Conservation (phyloP, 1,139 yeast genomes). For the Geotrichum siamense region DNA sequence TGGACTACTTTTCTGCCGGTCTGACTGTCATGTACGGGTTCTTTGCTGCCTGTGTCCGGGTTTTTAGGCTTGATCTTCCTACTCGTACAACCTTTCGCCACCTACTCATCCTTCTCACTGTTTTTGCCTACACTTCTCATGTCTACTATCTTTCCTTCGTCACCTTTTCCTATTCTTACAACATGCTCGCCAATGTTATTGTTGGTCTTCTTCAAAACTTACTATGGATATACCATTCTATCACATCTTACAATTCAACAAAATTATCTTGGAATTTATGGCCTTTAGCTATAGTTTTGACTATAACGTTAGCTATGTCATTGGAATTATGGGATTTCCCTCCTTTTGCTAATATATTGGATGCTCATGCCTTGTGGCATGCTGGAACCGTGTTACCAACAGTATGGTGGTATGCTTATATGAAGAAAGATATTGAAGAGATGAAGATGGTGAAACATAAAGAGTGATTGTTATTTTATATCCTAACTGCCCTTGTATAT, state of each 20-base stretch:
- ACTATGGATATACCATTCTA: conserved; percentile 40
- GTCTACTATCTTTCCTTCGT: conserved; percentile 52
- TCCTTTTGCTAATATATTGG: conserved; percentile 57
- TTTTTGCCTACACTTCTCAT: conserved; percentile 52
- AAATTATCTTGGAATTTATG: conserved; percentile 40
- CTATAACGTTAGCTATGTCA: conserved; percentile 67
- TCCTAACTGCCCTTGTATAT: not conserved
- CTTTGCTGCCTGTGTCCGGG: conserved; percentile 56
- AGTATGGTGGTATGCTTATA: conserved; percentile 36
- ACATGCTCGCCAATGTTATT: conserved; percentile 82
- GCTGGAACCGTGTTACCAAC: conserved; percentile 37
- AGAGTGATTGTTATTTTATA: conserved; percentile 2
- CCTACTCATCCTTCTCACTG: conserved; percentile 38
- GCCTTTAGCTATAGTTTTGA: conserved; percentile 46
- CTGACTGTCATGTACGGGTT: conserved; percentile 75
- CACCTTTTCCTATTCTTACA: conserved; percentile 88
- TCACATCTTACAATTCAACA: conserved; percentile 19
- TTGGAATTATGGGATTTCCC: conserved; percentile 87
- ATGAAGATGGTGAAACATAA: conserved; percentile 15
- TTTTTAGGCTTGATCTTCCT: conserved; percentile 47
- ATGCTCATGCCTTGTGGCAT: conserved; percentile 96
- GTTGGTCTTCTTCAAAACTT: conserved; percentile 72
- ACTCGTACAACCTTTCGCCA: conserved; percentile 30
- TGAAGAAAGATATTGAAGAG: conserved; percentile 30
- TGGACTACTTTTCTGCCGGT: conserved; percentile 92